Evolutionary conservation across 1,139 yeast species (phyloP), one percentile per base, ranked within the genome.

Genomic region (Geotrichum klebahnii): DNA sequence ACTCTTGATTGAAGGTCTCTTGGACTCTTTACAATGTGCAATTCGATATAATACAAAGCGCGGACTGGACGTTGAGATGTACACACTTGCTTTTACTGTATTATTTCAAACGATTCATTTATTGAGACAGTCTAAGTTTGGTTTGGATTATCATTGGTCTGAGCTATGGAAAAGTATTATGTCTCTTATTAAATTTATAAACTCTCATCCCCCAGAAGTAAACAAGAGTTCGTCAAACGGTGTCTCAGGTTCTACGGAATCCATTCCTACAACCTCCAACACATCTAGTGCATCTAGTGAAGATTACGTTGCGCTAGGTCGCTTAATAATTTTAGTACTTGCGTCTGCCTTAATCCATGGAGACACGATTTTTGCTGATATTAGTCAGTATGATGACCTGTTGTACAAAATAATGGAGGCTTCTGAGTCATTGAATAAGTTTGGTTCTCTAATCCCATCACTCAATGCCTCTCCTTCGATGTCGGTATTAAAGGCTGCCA

Each of bases 101-200:
- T 48, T 62, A 5, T 60, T 62, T 45, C 69, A 62, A 51, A 52
- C 58, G 2, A 47, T 67, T 2, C 59, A 59, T 14, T 53, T 57
- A 26, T 50, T 67, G 46, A 52, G 62, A 23, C 41, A 51, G 9
- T 29, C 53, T 26, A 57, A 56, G 26, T 47, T 51, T 1, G 48
- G 59, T n/a, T 43, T 64, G 26, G 51, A 53, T 9, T 70, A 70
- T 51, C 65, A 67, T 51, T 71, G 75, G 75, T 53, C 61, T 12
- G 72, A 69, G 46, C 57, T 71, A 32, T 70, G 73, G 72, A 61
- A 59, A 45, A 61, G 71, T 2, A 48, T 68, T n/a, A 45, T 66
- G 20, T 61, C 64, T 3, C 51, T 67, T 2, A 44, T 63, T 10
- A 56, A 58, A 42, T 68, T 58, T 45, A 51, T 61, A 46, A 59